Percentiles rank a stretch among this genome's conserved stretches.
Evolutionary conservation across 805 yeast species (phyloP).

Genomic region (Candida ponderosae): DNA sequence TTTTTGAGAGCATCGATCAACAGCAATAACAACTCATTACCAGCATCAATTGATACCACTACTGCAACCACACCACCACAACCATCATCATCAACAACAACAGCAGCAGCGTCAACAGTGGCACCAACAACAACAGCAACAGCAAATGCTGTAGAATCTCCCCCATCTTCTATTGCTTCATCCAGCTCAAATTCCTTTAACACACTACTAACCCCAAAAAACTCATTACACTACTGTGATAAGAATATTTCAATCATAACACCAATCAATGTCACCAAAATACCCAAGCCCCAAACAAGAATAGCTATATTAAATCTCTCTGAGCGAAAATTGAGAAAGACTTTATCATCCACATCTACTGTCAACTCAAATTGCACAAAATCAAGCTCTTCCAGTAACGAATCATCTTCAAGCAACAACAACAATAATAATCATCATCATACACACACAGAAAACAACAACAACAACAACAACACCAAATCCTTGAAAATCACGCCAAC

Average conservation of each 20-base stretch:
- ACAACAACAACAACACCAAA: neutral
- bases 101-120: too few species aligned
- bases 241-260: conserved; percentile 51
- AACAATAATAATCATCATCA: conserved; percentile 1
- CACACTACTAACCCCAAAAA: conserved; percentile 10
- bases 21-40: conserved; percentile 4
- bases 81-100: conserved; percentile 9
- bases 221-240: conserved; percentile 39
- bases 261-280: conserved; percentile 65
- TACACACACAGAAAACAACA: conserved; percentile 5
- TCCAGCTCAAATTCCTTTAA: conserved; percentile 6
- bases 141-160: too few species aligned
- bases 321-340: conserved; percentile 27
- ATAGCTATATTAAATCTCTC: conserved; percentile 55
- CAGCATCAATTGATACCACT: neutral
- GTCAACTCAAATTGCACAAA: conserved; percentile 23
- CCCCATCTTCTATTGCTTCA: conserved; percentile 11
- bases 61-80: conserved; percentile 4
- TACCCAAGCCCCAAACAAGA: conserved; percentile 63
- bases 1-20: conserved; percentile 39
- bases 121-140: too few species aligned
- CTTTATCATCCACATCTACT: conserved; percentile 33
- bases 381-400: conserved; percentile 8
- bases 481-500: neutral
- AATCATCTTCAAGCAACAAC: neutral